Base-by-base conservation (phyloP, 192 early-diverging fungal genomes). In the Umbelopsis ramanniana region DNA sequence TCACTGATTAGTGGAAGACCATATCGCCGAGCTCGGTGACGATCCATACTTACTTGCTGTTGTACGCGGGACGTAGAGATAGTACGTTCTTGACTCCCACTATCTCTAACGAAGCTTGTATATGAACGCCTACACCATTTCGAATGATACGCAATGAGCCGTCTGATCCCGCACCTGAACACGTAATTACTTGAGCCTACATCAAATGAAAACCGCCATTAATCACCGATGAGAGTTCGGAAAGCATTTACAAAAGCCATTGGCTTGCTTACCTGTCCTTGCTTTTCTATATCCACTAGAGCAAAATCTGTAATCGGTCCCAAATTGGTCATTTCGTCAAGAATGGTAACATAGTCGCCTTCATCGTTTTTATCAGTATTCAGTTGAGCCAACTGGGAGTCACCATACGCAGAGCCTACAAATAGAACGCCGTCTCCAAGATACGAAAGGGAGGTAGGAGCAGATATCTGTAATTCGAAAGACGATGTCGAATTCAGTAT, bases 41-140 rank as follows among this genome's bases (percentile, higher is more conserved):
- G 33, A 45, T 21, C 10, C 11, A 6, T 23, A 74, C 73, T 63
- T 72, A 91, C 90, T 63, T 63, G 24, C 84, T 71, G 23, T 85
- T 83, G 33, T 86, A 77, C 0, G 69, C 68, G n/a, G 86, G 76
- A 12, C 84, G 80, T 40, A 95, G 69, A 22, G 92, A 86, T 93
- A 94, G 96, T 0, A 94, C 78, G 2, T 89, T 87, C 66, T 85
- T 86, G 15, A 95, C 77, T 19, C 94, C 94, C 23, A 70, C 77
- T 4, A 94, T 82, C 11, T 87, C 86, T 37, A 93, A 54, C 0
- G 81, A 74, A 0, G 86, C 91, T n/a, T 90, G 72, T 26, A 86
- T 85, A 40, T 90, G 87, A n/a, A 99, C 87, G 4, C 95, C 96
- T 23, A 99, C 89, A 11, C 97, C 97, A 78, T 95, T 95, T 46